Base-by-base conservation (phyloP, 1,139 yeast genomes). In the Candida pseudoviswanathii region DNA sequence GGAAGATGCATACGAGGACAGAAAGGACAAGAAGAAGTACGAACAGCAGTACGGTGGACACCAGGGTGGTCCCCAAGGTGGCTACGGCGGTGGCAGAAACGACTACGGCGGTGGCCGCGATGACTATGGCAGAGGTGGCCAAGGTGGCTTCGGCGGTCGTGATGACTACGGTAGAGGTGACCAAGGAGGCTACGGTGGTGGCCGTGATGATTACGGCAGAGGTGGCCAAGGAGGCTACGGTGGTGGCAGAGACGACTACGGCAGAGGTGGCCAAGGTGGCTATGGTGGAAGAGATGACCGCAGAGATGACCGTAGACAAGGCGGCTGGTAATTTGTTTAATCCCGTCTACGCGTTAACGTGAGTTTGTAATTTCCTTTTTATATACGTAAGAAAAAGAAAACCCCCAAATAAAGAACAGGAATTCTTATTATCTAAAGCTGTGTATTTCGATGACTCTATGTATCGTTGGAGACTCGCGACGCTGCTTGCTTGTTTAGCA, bases 401-500 rank as follows among this genome's bases (percentile, higher is more conserved):
- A 22, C 1, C 16, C 7, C 11, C 5, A 11, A 29, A 32, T 24
- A 25, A 39, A 37, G 33, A 30, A 31, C 21, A 40, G 41, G 16
- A 38, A 10, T 26, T 38, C 3, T 38, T 16, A 16, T 16, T 16
- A 16, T 16, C 16, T 16, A 16, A 16, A 16, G 16, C 16, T 16
- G 16, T 16, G 16, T 16, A 16, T 16, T 16, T 16, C 16, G 16
- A 16, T 16, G 16, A 16, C n/a, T 34, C 41, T 43, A 40, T 43
- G 21, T 30, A 38, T 37, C 36, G 31, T 30, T 29, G 8, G 42
- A 39, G 10, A 67, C 48, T 48, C 60, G 65, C 1, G 67, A 60
- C 51, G 73, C 69, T 10, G 76, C 77, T 47, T 59, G 66, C 48
- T 68, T 72, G 52, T 72, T 73, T 34, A 73, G 62, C 27, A 72